Evolutionary conservation across 768 basidiomycete species (phyloP).

Genomic region (Lactarius trivialis): DNA sequence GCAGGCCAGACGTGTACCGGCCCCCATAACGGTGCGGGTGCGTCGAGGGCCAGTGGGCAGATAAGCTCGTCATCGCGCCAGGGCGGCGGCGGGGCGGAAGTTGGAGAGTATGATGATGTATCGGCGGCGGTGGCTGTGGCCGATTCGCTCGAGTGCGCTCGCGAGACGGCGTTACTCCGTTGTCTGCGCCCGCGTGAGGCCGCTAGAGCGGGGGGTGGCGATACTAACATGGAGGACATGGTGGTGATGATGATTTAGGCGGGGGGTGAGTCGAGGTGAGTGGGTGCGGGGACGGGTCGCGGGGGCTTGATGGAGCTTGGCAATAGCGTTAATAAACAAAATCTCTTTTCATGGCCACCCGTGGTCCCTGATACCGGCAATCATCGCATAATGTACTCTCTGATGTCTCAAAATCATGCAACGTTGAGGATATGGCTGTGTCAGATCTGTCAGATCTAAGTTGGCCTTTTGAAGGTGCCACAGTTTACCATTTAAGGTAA

Average conservation of each 20-base stretch:
- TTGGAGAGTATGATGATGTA: background rate
- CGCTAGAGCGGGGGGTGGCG: background rate
- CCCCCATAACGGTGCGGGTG: background rate
- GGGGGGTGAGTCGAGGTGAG: background rate
- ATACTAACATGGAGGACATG: too few species aligned
- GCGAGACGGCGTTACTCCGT: slow-evolving; percentile 12
- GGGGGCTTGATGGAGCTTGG: background rate
- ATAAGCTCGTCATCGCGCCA: slow-evolving; percentile 9
- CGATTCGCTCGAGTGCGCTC: background rate
- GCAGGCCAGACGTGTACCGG: background rate
- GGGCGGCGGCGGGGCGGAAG: background rate
- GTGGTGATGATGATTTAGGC: background rate
- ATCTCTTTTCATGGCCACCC: background rate
- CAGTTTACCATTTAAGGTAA: background rate
- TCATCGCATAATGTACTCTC: background rate
- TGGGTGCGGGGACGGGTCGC: background rate
- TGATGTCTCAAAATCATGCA: background rate
- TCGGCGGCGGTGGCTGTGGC: background rate
- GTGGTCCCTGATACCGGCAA: background rate
- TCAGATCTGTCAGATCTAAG: too few species aligned
- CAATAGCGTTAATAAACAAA: background rate
- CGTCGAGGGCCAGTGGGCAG: slow-evolving; percentile 7
- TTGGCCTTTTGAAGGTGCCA: background rate
- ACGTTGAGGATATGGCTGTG: too few species aligned
- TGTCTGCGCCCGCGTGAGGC: slow-evolving; percentile 5